Conservation (phyloP, 2,329 filamentous ascomycete genomes). For the Trichoderma hamatum region DNA sequence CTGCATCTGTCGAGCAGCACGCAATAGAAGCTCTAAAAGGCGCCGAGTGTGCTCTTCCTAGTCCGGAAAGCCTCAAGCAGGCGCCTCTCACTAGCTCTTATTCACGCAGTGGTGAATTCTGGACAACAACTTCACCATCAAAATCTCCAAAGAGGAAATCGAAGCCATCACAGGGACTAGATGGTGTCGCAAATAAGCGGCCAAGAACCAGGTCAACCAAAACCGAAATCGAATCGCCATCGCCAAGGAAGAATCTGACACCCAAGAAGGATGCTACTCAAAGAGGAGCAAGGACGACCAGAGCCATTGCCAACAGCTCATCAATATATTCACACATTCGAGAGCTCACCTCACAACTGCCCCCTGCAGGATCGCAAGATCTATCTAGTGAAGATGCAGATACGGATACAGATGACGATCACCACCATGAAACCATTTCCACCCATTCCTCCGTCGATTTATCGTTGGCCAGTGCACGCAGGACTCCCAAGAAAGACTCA, state of each 20-base stretch:
- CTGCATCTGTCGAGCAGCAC: background rate
- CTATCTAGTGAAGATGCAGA: conserved; percentile 9
- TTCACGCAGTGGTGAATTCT: conserved; percentile 33
- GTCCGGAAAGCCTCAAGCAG: conserved; percentile 46
- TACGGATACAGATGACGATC: background rate
- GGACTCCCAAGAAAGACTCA: background rate
- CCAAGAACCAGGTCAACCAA: background rate
- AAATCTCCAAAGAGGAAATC: conserved; percentile 11
- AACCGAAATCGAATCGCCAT: background rate
- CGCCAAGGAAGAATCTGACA: conserved; percentile 13
- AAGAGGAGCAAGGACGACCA: background rate
- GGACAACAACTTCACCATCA: conserved; percentile 21
- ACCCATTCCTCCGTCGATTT: background rate
- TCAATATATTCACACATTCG: conserved; percentile 21
- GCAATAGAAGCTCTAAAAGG: conserved; percentile 8
- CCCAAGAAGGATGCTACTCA: background rate
- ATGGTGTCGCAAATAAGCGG: background rate
- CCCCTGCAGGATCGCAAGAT: background rate
- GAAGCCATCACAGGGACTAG: background rate
- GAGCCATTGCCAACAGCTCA: background rate
- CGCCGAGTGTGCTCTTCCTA: conserved; percentile 46
- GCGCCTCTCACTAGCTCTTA: conserved; percentile 35
- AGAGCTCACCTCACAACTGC: conserved; percentile 8
- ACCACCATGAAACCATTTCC: background rate
- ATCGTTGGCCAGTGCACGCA: background rate